A percentile compares a stretch with the other conserved stretches of the same genome.
phyloP scores from a whole-genome alignment of 1,284 basidiomycete genomes.

The Veloporphyrellus conicus region DNA sequence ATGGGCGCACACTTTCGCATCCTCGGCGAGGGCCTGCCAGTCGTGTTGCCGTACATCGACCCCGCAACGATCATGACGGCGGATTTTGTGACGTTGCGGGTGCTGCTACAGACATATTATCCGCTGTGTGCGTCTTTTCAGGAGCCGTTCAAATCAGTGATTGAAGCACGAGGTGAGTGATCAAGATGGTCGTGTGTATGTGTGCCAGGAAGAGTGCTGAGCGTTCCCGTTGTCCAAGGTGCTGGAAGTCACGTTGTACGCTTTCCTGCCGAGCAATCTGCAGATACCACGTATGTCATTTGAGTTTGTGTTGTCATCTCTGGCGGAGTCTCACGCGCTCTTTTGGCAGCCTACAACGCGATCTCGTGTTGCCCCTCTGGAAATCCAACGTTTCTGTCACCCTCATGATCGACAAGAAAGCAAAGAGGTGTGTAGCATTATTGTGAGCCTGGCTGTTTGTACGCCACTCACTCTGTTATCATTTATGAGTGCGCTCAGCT shows the following conservation, averaged over 20 bases:
- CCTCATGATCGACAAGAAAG: slow-evolving; percentile 91
- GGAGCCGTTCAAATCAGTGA: slow-evolving; percentile 50
- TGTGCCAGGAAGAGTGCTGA: not conserved
- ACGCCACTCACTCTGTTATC: not conserved
- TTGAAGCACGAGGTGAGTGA: slow-evolving; percentile 48
- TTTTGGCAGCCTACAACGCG: slow-evolving; percentile 58
- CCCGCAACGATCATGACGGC: slow-evolving; percentile 59
- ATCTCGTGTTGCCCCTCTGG: slow-evolving; percentile 85
- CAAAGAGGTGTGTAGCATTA: slow-evolving; percentile 65
- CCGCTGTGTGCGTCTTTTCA: slow-evolving; percentile 65
- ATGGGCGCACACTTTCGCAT: slow-evolving; percentile 68
- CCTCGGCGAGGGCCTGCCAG: slow-evolving; percentile 80
- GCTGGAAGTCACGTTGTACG: slow-evolving; percentile 72
- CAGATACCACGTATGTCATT: slow-evolving; percentile 49
- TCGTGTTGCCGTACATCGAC: slow-evolving; percentile 77
- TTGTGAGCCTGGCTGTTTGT: not conserved
- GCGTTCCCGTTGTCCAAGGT: slow-evolving; percentile 34
- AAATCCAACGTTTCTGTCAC: slow-evolving; percentile 81
- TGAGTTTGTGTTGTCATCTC: not conserved
- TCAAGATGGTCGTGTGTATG: not conserved
- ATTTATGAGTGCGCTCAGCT: slow-evolving; percentile 59
- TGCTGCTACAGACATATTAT: slow-evolving; percentile 72
- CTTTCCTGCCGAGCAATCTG: slow-evolving; percentile 55
- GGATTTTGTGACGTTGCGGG: slow-evolving; percentile 58
- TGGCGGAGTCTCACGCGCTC: not conserved